Evolutionary conservation across 768 basidiomycete species (phyloP).

Genomic region (Sistotremastrum suecicum): DNA sequence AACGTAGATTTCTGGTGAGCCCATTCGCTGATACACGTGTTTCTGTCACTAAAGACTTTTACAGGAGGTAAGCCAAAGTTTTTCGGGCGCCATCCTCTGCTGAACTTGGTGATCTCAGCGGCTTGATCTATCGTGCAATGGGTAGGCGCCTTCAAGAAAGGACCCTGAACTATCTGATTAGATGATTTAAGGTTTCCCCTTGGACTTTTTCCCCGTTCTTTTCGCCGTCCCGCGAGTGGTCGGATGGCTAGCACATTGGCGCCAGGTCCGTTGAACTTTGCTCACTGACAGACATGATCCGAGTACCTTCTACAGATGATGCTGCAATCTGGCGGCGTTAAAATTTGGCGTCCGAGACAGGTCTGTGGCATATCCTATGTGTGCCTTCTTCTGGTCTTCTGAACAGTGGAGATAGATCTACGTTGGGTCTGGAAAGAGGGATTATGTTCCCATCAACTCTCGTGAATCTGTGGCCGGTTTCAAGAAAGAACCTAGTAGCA

Average conservation of each 20-base stretch:
- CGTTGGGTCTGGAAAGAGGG: slow-evolving; percentile 58
- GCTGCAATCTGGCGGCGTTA: slow-evolving; percentile 78
- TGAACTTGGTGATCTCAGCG: slow-evolving; percentile 27
- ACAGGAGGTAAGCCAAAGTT: slow-evolving; percentile 33
- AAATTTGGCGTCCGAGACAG: slow-evolving; percentile 87
- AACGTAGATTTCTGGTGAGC: slow-evolving; percentile 86
- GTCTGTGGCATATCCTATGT: slow-evolving; percentile 21
- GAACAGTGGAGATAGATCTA: slow-evolving; percentile 41
- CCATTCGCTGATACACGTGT: slow-evolving; percentile 4
- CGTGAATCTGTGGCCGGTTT: slow-evolving; percentile 41
- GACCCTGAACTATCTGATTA: slow-evolving; percentile 1
- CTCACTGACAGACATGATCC: not conserved
- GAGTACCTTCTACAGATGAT: slow-evolving; percentile 49
- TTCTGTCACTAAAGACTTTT: slow-evolving; percentile 7
- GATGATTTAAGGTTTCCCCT: slow-evolving; percentile 60
- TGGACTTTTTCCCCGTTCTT: slow-evolving; percentile 88
- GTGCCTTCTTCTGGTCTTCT: not conserved
- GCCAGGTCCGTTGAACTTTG: slow-evolving; percentile 36
- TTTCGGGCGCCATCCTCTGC: not conserved
- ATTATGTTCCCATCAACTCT: slow-evolving; percentile 54
- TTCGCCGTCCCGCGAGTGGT: slow-evolving; percentile 88
- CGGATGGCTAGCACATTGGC: slow-evolving; percentile 90
- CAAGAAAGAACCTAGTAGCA: slow-evolving; percentile 44
- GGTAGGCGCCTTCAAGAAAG: slow-evolving; percentile 28
- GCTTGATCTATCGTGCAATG: slow-evolving; percentile 86